These are phyloP conservation scores for Ophiostoma populinum DNA, from an alignment of 2,329 filamentous ascomycete genomes.

Conservation along the genomic window DNA sequence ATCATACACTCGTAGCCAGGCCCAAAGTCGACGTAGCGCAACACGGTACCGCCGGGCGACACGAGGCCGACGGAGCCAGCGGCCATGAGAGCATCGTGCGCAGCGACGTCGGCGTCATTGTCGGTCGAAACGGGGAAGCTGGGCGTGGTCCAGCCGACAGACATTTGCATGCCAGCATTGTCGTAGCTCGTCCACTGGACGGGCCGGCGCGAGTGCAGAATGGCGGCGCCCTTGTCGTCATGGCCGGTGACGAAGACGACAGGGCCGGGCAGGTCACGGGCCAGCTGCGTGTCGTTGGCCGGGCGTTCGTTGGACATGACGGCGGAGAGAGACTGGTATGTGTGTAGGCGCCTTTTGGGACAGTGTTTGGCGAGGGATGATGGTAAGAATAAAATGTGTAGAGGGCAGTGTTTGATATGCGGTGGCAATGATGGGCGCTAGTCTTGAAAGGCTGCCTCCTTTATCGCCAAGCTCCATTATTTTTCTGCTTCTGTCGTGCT, in stretches of 20 bases:
- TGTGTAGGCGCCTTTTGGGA: too few species aligned
- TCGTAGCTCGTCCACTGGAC: constrained; percentile 8
- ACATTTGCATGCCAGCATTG: constrained; percentile 8
- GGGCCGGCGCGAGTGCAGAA: constrained; percentile 10
- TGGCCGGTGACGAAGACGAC: constrained; percentile 11
- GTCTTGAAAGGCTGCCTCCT: too few species aligned
- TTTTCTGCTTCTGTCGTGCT: too few species aligned
- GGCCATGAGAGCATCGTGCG: constrained; percentile 10
- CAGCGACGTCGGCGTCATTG: constrained; percentile 10
- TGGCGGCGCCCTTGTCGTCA: constrained; percentile 8
- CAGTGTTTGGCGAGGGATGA: too few species aligned
- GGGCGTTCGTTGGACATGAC: not conserved
- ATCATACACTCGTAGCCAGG: constrained; percentile 19
- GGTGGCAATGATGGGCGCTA: too few species aligned
- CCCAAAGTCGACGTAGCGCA: constrained; percentile 15
- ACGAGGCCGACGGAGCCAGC: constrained; percentile 11
- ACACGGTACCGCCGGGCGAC: constrained; percentile 11
- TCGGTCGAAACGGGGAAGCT: constrained; percentile 10
- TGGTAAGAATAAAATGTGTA: too few species aligned
- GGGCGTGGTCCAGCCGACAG: constrained; percentile 11
- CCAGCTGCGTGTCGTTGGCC: not conserved
- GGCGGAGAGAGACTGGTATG: too few species aligned
- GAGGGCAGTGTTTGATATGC: too few species aligned
- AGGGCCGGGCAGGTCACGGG: constrained; percentile 8
- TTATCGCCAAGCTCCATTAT: too few species aligned